Evolutionary conservation across 805 yeast species (phyloP).

Genomic region (Kregervanrija delftensis): DNA sequence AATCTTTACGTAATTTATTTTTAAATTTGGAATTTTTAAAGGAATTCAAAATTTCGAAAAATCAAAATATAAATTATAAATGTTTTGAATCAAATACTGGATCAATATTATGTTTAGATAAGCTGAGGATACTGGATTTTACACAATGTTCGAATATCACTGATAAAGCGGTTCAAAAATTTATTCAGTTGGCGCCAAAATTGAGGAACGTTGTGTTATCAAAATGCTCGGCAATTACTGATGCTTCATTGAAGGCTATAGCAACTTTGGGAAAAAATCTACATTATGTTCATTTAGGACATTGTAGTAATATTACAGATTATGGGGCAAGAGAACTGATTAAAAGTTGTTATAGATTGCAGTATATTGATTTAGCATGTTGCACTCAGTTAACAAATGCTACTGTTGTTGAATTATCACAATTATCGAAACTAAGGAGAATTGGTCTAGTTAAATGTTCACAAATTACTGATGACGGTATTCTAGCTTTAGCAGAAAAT

Average conservation of each 20-base stretch:
- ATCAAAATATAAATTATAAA: constrained; percentile 60
- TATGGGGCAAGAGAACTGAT: constrained; percentile 73
- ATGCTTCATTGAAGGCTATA: constrained; percentile 64
- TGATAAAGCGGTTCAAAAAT: constrained; percentile 66
- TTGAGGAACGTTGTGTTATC: constrained; percentile 83
- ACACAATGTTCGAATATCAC: constrained; percentile 78
- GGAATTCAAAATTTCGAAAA: constrained; percentile 77
- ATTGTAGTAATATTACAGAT: constrained; percentile 87
- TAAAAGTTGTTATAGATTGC: constrained; percentile 73
- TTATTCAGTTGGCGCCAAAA: constrained; percentile 75
- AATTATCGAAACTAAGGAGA: constrained; percentile 73
- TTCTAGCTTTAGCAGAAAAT: constrained; percentile 52
- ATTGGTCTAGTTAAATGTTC: constrained; percentile 91
- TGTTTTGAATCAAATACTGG: constrained; percentile 40
- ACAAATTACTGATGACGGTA: constrained; percentile 80
- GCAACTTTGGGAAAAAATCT: constrained; percentile 70
- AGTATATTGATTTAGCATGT: constrained; percentile 92
- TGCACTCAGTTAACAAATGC: constrained; percentile 84
- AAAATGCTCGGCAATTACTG: constrained; percentile 83
- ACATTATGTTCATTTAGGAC: constrained; percentile 90
- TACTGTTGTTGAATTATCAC: constrained; percentile 69
- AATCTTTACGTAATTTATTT: constrained; percentile 51
- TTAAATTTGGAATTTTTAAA: constrained; percentile 62
- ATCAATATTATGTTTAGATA: constrained; percentile 39
- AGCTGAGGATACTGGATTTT: constrained; percentile 74